A percentile compares a stretch with the other conserved stretches of the same genome.
phyloP scores from a whole-genome alignment of 331 rosid species.

The Rosa hybrid region DNA sequence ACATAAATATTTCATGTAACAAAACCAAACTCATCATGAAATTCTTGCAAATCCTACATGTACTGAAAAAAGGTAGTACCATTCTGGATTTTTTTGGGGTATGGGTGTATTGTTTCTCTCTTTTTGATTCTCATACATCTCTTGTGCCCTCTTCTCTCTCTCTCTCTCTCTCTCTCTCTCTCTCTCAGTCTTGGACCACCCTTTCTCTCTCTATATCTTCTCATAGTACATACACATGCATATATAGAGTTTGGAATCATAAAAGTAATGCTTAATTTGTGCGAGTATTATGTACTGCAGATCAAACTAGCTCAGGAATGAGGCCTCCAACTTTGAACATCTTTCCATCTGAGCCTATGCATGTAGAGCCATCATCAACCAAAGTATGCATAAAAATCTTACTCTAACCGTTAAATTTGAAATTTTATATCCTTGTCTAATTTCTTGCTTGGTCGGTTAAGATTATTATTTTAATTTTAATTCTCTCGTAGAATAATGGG shows the following conservation, averaged over 20 bases:
- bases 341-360: conserved; percentile 99
- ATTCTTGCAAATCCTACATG: conserved; percentile 40
- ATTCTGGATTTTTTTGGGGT: conserved; percentile 19
- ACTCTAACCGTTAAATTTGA: conserved; percentile 9
- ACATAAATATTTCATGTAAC: conserved; percentile 35
- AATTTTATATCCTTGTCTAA: not conserved
- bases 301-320: conserved; percentile 60
- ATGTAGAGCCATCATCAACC: conserved; percentile 65
- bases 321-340: conserved; percentile 95
- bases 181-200: not conserved
- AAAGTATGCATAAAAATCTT: conserved; percentile 36
- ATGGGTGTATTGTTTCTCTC: conserved; percentile 32
- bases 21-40: conserved; percentile 45
- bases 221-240: conserved; percentile 13
- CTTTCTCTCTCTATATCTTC: conserved; percentile 6
- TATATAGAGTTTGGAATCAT: conserved; percentile 2
- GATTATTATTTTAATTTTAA: not conserved
- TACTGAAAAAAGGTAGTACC: conserved; percentile 29
- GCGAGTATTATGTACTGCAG: conserved; percentile 33
- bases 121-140: not conserved
- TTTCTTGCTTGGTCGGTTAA: conserved; percentile 16
- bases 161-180: not conserved
- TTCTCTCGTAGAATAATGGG: not conserved
- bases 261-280: not conserved
- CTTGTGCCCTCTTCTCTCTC: not conserved